These are phyloP conservation scores for Fusarium sp. DNA, from an alignment of 2,329 filamentous ascomycete species.

Conservation along the genomic window DNA sequence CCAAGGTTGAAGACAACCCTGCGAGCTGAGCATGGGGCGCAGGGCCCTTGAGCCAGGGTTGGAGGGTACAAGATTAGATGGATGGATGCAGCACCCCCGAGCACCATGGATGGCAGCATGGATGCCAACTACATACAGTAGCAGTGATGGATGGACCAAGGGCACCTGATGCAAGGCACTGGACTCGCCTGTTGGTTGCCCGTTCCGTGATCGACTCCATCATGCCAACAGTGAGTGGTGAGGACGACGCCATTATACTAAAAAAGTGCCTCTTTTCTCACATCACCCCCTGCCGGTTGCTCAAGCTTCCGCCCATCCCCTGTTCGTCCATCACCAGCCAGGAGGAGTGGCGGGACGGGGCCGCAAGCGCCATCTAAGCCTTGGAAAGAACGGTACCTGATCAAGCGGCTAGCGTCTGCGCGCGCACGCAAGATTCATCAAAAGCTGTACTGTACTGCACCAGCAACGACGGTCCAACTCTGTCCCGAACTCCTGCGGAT, in stretches of 20 bases:
- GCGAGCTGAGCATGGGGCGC: conserved; percentile 50
- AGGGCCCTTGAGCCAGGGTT: conserved; percentile 40
- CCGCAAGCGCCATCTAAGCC: conserved; percentile 46
- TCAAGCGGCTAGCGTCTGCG: conserved; percentile 37
- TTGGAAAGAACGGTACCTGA: conserved; percentile 43
- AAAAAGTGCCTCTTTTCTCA: conserved; percentile 25
- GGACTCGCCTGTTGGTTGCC: conserved; percentile 7
- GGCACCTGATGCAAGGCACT: conserved; percentile 42
- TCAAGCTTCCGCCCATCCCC: conserved; percentile 36
- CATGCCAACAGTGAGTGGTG: conserved; percentile 2
- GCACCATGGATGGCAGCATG: not conserved
- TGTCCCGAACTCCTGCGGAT: conserved; percentile 20
- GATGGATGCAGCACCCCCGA: conserved; percentile 4
- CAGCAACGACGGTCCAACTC: not conserved
- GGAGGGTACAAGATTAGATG: conserved; percentile 32
- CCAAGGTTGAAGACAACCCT: conserved; percentile 43
- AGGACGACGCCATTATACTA: not conserved
- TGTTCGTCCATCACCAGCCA: conserved; percentile 19
- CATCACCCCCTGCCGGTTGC: conserved; percentile 32
- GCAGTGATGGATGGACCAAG: not conserved
- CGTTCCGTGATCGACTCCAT: not conserved
- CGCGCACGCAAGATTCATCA: conserved; percentile 13
- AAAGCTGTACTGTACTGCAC: not conserved
- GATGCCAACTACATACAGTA: not conserved
- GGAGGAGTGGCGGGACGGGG: conserved; percentile 44